Conservation (phyloP, 306 rosid species). For the Gastrolobium villosum region DNA sequence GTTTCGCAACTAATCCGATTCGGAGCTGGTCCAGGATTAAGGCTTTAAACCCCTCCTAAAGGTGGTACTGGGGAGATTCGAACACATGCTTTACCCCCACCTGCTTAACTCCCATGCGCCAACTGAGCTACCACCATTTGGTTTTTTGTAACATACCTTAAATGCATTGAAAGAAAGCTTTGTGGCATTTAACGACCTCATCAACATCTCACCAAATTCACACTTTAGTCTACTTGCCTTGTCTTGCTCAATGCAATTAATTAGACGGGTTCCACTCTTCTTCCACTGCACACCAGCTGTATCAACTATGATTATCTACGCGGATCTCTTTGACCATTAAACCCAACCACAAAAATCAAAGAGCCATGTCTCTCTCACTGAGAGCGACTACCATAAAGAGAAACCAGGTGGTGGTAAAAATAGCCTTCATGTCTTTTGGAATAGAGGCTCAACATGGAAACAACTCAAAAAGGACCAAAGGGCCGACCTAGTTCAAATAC, state of each 20-base stretch:
- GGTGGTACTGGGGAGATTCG: too few relatives aligned
- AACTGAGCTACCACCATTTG: too few relatives aligned
- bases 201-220: neutral
- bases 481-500: too few relatives aligned
- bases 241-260: neutral
- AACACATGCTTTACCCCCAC: too few relatives aligned
- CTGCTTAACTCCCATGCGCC: too few relatives aligned
- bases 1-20: too few relatives aligned
- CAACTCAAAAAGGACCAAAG: too few relatives aligned
- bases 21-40: too few relatives aligned
- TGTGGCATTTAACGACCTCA: conserved; percentile 17
- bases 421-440: conserved; percentile 5
- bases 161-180: conserved; percentile 17
- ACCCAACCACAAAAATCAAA: neutral
- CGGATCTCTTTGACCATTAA: conserved; percentile 17
- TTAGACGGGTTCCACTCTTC: conserved; percentile 17
- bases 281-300: conserved; percentile 11
- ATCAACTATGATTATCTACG: neutral
- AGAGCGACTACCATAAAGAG: conserved; percentile 32
- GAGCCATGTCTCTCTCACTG: neutral
- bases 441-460: conserved; percentile 7
- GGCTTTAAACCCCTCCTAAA: too few relatives aligned
- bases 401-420: neutral
- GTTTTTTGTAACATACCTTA: neutral
- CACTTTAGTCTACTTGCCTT: conserved; percentile 14